Conservation (phyloP, 768 basidiomycete species). For the Multifurca ochricompacta region DNA sequence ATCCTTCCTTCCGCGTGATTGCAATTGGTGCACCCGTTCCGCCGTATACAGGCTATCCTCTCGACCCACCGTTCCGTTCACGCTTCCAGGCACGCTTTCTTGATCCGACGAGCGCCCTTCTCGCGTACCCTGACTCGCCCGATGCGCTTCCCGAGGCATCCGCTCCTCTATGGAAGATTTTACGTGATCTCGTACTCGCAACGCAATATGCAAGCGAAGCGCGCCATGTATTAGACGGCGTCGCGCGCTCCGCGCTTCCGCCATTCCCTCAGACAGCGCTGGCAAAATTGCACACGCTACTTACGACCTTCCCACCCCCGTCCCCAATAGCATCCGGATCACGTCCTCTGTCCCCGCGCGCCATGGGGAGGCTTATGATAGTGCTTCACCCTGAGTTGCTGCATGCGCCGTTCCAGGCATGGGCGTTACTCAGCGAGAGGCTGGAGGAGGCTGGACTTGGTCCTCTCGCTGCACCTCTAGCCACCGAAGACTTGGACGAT, state of each 20-base stretch:
- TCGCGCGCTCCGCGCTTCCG: constrained; percentile 46
- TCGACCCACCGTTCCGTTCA: constrained; percentile 61
- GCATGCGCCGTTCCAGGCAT: constrained; percentile 51
- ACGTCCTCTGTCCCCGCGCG: constrained; percentile 31
- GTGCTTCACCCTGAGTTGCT: constrained; percentile 52
- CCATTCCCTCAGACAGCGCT: constrained; percentile 62
- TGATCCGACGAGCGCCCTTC: constrained; percentile 48
- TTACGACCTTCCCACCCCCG: constrained; percentile 45
- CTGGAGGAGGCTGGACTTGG: constrained; percentile 48
- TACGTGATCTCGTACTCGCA: constrained; percentile 51
- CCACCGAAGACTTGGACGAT: constrained; percentile 30
- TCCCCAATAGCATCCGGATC: constrained; percentile 27
- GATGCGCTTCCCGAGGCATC: constrained; percentile 4
- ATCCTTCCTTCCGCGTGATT: constrained; percentile 59
- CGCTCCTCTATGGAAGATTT: constrained; percentile 32
- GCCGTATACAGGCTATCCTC: constrained; percentile 55
- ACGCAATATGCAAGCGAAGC: constrained; percentile 59
- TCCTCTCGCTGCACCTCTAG: constrained; percentile 41
- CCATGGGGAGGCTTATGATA: constrained; percentile 47
- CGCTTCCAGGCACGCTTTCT: constrained; percentile 64
- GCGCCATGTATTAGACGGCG: constrained; percentile 42
- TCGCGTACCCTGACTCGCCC: constrained; percentile 30
- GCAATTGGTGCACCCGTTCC: constrained; percentile 65
- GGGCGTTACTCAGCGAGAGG: constrained; percentile 52
- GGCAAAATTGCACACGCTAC: constrained; percentile 39